These are phyloP conservation scores for Penicillium sp. DNA, from an alignment of 2,329 filamentous ascomycete species.

Conservation along the genomic window DNA sequence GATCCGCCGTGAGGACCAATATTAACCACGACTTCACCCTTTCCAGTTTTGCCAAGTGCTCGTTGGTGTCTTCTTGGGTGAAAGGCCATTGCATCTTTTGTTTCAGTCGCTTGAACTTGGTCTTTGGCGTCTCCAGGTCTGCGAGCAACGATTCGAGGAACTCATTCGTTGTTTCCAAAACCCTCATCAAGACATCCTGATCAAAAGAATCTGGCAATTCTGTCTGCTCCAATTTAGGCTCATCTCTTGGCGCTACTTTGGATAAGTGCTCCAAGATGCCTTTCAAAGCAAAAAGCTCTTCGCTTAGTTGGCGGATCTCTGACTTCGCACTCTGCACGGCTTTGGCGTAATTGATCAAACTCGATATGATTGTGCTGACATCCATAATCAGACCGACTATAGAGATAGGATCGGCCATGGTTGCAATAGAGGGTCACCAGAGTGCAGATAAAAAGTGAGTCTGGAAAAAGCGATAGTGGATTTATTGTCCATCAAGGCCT, in stretches of 20 bases:
- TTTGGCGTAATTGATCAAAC: conserved; percentile 18
- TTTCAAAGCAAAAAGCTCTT: conserved; percentile 19
- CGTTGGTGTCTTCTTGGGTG: conserved; percentile 14
- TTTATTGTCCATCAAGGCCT: too few relatives aligned
- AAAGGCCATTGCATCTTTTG: conserved; percentile 21
- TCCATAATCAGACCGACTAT: conserved; percentile 17
- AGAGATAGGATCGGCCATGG: conserved; percentile 18
- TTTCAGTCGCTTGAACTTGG: conserved; percentile 16
- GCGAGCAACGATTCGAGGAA: conserved; percentile 12
- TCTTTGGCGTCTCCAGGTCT: conserved; percentile 12
- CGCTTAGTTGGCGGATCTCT: conserved; percentile 18
- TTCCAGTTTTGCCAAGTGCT: conserved; percentile 14
- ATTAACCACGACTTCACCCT: conserved; percentile 24
- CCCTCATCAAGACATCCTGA: conserved; percentile 8
- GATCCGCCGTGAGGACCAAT: conserved; percentile 20
- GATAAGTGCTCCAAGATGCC: conserved; percentile 19
- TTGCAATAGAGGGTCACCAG: not conserved
- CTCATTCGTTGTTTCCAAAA: conserved; percentile 13
- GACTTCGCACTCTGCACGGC: conserved; percentile 13
- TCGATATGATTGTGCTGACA: conserved; percentile 12
- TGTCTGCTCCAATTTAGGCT: conserved; percentile 1
- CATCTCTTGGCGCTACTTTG: not conserved
- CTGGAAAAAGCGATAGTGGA: not conserved
- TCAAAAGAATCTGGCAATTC: conserved; percentile 7
- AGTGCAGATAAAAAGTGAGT: not conserved